Conservation (phyloP, 2,329 filamentous ascomycete species). For the Monilinia fructigena region DNA sequence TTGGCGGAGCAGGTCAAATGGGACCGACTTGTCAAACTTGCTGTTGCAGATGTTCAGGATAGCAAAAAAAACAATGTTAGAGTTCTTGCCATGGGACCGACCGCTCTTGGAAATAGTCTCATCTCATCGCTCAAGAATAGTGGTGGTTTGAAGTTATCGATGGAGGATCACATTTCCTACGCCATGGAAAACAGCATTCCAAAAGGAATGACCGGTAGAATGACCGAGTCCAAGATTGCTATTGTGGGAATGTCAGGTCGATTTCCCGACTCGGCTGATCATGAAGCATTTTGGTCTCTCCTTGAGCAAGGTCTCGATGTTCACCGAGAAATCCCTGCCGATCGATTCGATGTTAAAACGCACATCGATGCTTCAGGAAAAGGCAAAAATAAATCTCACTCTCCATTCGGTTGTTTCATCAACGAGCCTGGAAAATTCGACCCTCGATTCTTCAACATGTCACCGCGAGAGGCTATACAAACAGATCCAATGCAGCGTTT, state of each 20-base stretch:
- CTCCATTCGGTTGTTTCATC: conserved; percentile 68
- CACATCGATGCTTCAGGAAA: conserved; percentile 71
- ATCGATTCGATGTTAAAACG: conserved; percentile 70
- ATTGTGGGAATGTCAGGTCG: conserved; percentile 81
- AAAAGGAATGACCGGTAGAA: conserved; percentile 23
- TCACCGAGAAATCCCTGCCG: conserved; percentile 53
- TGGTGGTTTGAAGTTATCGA: conserved; percentile 24
- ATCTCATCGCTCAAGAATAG: conserved; percentile 19
- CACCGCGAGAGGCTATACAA: conserved; percentile 72
- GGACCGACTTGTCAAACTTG: conserved; percentile 26
- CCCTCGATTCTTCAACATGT: conserved; percentile 81
- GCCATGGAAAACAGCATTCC: conserved; percentile 26
- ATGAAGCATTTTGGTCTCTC: conserved; percentile 72
- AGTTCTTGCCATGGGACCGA: conserved; percentile 32
- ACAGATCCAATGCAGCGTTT: conserved; percentile 78
- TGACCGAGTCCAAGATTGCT: conserved; percentile 46
- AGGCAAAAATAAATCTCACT: conserved; percentile 71
- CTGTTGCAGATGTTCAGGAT: conserved; percentile 24
- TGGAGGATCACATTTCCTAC: conserved; percentile 29
- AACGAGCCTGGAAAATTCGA: conserved; percentile 75
- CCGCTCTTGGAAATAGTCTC: conserved; percentile 26
- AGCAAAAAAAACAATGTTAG: conserved; percentile 24
- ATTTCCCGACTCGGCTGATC: conserved; percentile 69
- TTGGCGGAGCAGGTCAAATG: conserved; percentile 28
- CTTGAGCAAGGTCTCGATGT: conserved; percentile 73